Conservation (phyloP, 352 stramenopile genomes). For the Halophytophthora batemanensis region DNA sequence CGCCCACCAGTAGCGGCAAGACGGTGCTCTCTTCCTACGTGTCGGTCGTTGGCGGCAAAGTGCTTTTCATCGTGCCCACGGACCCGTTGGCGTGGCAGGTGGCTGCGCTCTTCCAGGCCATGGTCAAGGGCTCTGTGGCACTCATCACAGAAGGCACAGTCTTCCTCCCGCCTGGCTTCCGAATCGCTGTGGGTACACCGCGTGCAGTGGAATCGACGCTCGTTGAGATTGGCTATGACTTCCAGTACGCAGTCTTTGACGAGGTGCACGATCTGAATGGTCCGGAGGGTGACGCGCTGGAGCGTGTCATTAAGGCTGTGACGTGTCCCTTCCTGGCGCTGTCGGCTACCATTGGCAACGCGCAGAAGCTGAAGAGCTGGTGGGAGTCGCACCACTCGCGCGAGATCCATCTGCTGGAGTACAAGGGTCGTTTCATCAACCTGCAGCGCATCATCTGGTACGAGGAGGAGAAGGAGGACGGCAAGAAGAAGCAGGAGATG, state of each 20-base stretch:
- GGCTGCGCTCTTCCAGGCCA: constrained; percentile 97
- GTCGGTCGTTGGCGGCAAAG: constrained; percentile 74
- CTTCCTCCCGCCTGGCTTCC: constrained; percentile 76
- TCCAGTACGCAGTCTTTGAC: constrained; percentile 98
- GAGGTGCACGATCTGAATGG: constrained; percentile 98
- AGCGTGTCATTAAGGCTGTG: constrained; percentile 93
- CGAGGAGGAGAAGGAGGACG: constrained; percentile 39
- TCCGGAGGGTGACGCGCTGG: constrained; percentile 94
- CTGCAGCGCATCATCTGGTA: constrained; percentile 96
- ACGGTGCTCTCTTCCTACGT: constrained; percentile 90
- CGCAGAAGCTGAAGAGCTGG: constrained; percentile 92
- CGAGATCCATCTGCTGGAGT: constrained; percentile 92
- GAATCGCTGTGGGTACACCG: constrained; percentile 96
- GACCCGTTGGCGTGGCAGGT: constrained; percentile 99
- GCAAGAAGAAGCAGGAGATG: constrained; percentile 62
- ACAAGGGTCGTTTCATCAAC: constrained; percentile 98
- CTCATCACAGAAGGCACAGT: constrained; percentile 92
- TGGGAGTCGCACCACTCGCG: constrained; percentile 89
- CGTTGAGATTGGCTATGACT: constrained; percentile 88
- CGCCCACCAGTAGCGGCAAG: constrained; percentile 97
- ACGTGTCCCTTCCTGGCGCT: constrained; percentile 97
- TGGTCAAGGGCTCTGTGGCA: constrained; percentile 96
- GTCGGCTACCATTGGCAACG: constrained; percentile 98
- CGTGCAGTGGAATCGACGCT: constrained; percentile 93
- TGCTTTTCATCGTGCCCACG: constrained; percentile 92